phyloP scores from a whole-genome alignment of 257 asterid species.

The Echites panduratus region DNA sequence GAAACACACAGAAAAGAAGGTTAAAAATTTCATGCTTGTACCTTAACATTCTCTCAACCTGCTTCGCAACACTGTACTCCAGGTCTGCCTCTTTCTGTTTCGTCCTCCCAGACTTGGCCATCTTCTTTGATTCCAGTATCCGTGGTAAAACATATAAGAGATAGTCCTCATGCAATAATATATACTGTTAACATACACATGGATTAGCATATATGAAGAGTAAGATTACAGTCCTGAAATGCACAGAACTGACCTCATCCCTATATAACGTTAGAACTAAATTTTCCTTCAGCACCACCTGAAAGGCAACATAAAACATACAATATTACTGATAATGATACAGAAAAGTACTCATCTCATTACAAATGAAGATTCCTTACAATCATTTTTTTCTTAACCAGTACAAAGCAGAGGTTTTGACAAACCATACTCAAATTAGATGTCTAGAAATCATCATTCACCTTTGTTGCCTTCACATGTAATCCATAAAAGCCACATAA shows the following conservation, averaged over 20 bases:
- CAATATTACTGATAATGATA: constrained; percentile 17
- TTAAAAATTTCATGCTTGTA: constrained; percentile 24
- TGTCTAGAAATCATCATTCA: neutral
- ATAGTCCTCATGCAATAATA: constrained; percentile 91
- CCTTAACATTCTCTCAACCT: constrained; percentile 99
- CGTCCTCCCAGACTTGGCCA: constrained; percentile 94
- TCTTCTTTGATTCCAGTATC: constrained; percentile 87
- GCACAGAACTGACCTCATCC: constrained; percentile 75
- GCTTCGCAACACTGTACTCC: constrained; percentile 98
- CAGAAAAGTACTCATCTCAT: neutral
- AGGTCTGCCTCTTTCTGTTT: constrained; percentile 98
- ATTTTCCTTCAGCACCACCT: constrained; percentile 97
- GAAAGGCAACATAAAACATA: constrained; percentile 23
- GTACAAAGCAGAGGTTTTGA: no score
- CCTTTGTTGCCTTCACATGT: neutral
- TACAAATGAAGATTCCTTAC: neutral
- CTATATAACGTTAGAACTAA: constrained; percentile 79
- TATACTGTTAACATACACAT: constrained; percentile 43
- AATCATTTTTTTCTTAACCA: neutral
- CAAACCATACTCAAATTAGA: neutral
- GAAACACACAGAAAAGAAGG: constrained; percentile 13
- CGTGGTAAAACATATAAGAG: constrained; percentile 83
- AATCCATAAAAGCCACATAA: neutral
- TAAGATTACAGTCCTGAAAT: neutral
- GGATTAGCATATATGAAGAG: constrained; percentile 9